Evolutionary conservation across 1,284 basidiomycete species (phyloP), one percentile per base, ranked within the genome.

Genomic region (Chondrostereum purpureum): DNA sequence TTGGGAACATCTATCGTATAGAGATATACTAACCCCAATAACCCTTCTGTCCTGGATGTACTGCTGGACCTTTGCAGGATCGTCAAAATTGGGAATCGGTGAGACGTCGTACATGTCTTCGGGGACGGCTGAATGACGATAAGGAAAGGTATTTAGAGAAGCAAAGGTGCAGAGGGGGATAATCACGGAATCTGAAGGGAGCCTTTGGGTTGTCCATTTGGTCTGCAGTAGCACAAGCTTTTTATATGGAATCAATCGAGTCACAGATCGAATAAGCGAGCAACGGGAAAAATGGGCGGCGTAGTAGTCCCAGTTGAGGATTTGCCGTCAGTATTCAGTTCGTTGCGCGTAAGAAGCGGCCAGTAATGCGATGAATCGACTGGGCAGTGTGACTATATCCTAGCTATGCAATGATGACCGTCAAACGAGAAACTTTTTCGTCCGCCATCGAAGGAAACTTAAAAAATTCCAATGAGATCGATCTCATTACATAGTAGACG

Each of bases 21-120:
- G 19, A 27, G 38, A 37, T 41, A 43, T n/a, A 69, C 78, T 49
- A 70, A 86, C 84, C 44, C 83, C 83, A 46, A 85, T 73, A 63
- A 88, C 86, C 48, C 85, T 78, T 47, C 80, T 71, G 64, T 88
- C 85, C 61, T 82, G 79, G 64, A 87, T 81, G 69, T 83, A 85
- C 53, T 77, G 70, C 56, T 78, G 70, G 55, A 84, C 73, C 50
- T 77, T 73, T 41, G 72, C 68, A 44, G 70, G 67, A 62, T 86
- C 81, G 42, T 78, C 72, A 49, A 73, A 70, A 54, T 74, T 72
- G 43, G 82, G 81, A 58, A 78, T 66, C 42, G 83, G 82, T 1
- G 81, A 79, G 46, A 74, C 65, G 57, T 60, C 64, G 66, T 71
- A 63, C 68, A 72, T 70, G 55, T 67, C 66, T 44, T 61, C 56